Conservation (phyloP, 345 rosid genomes). For the Stellera chamaejasme region DNA sequence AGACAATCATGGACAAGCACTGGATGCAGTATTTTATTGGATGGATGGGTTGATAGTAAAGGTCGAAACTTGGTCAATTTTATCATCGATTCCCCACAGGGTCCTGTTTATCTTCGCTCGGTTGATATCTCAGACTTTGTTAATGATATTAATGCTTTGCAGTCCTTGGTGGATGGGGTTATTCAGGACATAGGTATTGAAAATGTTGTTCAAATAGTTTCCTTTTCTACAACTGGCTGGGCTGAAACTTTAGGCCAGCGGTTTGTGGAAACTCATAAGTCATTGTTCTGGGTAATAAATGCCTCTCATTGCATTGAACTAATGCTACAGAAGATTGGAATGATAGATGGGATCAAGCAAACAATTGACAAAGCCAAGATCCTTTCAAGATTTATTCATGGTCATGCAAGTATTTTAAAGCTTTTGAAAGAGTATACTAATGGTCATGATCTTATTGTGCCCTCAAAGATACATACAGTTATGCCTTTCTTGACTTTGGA, state of each 20-base stretch:
- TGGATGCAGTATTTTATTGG: slow-evolving; percentile 62
- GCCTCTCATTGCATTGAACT: slow-evolving; percentile 52
- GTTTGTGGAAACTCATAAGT: slow-evolving; percentile 22
- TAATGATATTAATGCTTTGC: slow-evolving; percentile 19
- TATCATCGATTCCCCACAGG: slow-evolving; percentile 42
- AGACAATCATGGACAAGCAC: slow-evolving; percentile 43
- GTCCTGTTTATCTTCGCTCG: slow-evolving; percentile 44
- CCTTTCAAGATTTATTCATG: slow-evolving; percentile 27
- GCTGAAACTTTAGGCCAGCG: slow-evolving; percentile 32
- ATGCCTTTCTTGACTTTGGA: slow-evolving; percentile 36
- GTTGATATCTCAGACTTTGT: slow-evolving; percentile 26
- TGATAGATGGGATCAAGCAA: slow-evolving; percentile 14
- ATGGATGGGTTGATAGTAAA: slow-evolving; percentile 46
- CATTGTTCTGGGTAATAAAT: slow-evolving; percentile 48
- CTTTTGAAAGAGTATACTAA: slow-evolving; percentile 18
- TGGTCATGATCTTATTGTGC: slow-evolving; percentile 22
- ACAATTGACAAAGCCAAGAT: slow-evolving; percentile 32
- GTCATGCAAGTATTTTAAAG: slow-evolving; percentile 17
- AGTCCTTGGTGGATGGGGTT: slow-evolving; percentile 29
- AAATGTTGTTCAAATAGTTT: slow-evolving; percentile 48
- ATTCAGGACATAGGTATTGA: slow-evolving; percentile 37
- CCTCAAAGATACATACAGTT: slow-evolving; percentile 30
- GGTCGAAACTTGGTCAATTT: slow-evolving; percentile 44
- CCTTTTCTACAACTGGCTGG: slow-evolving; percentile 43
- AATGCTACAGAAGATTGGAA: slow-evolving; percentile 35